These are phyloP conservation scores for Solanum virginianum DNA, from an alignment of 257 asterid species.

Conservation along the genomic window DNA sequence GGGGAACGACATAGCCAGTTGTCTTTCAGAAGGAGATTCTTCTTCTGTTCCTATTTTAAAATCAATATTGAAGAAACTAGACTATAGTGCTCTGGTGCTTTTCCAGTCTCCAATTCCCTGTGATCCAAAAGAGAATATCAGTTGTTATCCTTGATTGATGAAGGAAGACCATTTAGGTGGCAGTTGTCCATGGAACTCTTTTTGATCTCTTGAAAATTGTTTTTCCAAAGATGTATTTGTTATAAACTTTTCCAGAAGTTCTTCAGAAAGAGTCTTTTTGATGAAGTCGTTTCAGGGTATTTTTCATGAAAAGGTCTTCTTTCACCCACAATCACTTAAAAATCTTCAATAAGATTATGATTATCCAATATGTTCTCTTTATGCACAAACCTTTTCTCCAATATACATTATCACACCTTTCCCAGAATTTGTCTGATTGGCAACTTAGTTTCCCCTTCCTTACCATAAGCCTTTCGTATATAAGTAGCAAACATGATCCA, in stretches of 20 bases:
- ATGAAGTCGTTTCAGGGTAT: neutral
- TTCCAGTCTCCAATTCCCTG: neutral
- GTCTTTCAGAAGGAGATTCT: neutral
- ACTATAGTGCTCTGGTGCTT: neutral
- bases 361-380: neutral
- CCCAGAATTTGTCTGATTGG: neutral
- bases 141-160: neutral
- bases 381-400: neutral
- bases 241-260: neutral
- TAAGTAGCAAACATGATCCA: neutral
- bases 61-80: neutral
- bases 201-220: neutral
- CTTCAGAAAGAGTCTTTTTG: neutral
- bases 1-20: neutral
- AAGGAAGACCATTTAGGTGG: neutral
- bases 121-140: neutral
- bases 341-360: neutral
- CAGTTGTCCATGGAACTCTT: neutral
- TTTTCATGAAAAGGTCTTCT: neutral
- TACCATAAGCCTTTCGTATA: neutral
- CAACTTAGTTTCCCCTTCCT: neutral
- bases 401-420: neutral
- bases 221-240: neutral
- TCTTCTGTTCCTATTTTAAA: neutral
- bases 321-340: neutral